Conservation (phyloP, 2,329 filamentous ascomycete species). For the Dothistroma pini region DNA sequence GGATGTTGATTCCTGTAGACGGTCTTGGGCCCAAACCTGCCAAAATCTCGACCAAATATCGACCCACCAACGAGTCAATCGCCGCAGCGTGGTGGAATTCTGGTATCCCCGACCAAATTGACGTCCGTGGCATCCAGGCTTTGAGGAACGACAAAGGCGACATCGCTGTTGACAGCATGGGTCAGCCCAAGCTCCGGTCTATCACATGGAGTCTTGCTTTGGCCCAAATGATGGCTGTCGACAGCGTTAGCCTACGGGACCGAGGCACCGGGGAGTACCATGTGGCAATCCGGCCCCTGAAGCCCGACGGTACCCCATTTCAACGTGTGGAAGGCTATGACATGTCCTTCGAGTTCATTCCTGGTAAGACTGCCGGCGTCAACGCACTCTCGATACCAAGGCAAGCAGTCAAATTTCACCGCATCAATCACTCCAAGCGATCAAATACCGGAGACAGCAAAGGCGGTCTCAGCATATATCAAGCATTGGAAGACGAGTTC, state of each 20-base stretch:
- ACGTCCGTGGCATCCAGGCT: neutral
- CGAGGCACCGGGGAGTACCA: neutral
- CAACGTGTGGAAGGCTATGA: neutral
- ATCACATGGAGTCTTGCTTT: neutral
- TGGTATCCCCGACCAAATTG: neutral
- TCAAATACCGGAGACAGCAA: neutral
- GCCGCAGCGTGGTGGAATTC: neutral
- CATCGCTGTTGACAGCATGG: neutral
- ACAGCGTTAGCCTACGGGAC: neutral
- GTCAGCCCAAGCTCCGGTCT: neutral
- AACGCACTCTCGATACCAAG: neutral
- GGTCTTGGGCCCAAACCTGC: neutral
- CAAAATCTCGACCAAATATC: neutral
- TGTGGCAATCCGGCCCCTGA: neutral
- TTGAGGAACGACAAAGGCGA: neutral
- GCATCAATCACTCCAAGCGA: neutral
- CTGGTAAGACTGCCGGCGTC: neutral
- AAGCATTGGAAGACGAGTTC: neutral
- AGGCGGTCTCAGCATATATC: neutral
- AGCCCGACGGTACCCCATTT: neutral
- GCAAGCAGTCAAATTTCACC: neutral
- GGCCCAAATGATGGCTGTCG: neutral
- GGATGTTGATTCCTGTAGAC: neutral
- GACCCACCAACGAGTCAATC: neutral
- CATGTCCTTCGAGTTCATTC: neutral